Evolutionary conservation across 2,329 filamentous ascomycete genomes (phyloP), one percentile per base, ranked within the genome.

Genomic region (Aspergillus latus): DNA sequence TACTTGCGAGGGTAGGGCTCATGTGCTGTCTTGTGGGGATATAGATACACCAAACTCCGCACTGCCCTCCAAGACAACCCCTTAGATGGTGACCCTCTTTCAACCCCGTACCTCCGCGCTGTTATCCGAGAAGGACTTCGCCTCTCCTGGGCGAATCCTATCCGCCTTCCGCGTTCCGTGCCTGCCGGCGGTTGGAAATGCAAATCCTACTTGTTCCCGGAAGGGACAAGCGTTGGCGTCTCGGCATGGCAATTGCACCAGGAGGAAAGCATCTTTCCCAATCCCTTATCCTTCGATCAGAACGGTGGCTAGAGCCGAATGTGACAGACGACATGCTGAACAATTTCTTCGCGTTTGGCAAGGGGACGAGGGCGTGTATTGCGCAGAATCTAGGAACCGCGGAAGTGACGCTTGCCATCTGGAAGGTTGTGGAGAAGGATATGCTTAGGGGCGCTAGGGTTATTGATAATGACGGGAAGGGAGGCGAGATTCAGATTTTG

Each of bases 121-220:
- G 78, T 82, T 2, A 65, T 83, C 39, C 77, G 75, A 50, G 81
- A 83, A 73, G 75, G 72, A 1, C 72, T 83, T 1, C 74, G 81
- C 10, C 66, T 84, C 46, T 76, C 75, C 57, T 75, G 80, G 74
- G 78, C 81, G 0, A 83, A 82, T 49, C 80, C 80, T 0, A 79
- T 75, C 8, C 74, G 79, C 1, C 70, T 83, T 5, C 78, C 80
- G 1, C 78, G 79, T 6, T 65, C 77, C 5, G 79, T 82, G 1
- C 78, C 80, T 0, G 54, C 64, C 0, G 61, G 62, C 3, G 76
- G 77, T 4, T 66, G 69, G 34, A 70, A 71, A 49, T 73, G 77
- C 60, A 66, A 66, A 21, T 70, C 69, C 11, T 52, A 64, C 3
- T 70, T 73, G 56, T 72, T 78, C 59, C 79, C 81, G 1, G 58